Evolutionary conservation across 1,139 yeast species (phyloP).

Genomic region (Yamadazyma mexicana): DNA sequence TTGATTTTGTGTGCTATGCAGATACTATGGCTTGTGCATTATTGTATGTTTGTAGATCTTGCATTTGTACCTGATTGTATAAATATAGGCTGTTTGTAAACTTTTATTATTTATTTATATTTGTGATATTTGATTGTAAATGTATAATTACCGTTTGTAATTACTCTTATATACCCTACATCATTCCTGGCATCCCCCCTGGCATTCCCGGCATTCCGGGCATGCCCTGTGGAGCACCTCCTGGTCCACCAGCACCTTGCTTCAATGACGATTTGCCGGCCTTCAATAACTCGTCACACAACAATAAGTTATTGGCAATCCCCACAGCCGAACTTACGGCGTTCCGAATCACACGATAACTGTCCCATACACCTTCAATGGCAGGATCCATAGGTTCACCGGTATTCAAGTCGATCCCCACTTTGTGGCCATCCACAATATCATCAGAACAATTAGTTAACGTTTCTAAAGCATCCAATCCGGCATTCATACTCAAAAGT

Average conservation of each 20-base stretch:
- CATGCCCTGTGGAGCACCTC: slow-evolving; percentile 12
- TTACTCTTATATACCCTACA: slow-evolving; percentile 3
- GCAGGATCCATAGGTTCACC: slow-evolving; percentile 98
- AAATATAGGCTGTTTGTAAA: no score
- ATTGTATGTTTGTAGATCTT: no score
- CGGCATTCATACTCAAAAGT: slow-evolving; percentile 89
- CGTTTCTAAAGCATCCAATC: slow-evolving; percentile 89
- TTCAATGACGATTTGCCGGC: slow-evolving; percentile 94
- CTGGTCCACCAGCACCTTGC: slow-evolving; percentile 25
- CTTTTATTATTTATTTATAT: no score
- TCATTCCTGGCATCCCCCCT: slow-evolving; percentile 25
- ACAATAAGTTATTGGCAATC: slow-evolving; percentile 84
- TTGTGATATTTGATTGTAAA: no score
- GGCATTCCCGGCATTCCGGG: slow-evolving; percentile 17
- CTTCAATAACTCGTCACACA: slow-evolving; percentile 94
- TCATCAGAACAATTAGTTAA: slow-evolving; percentile 90
- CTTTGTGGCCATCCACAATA: slow-evolving; percentile 74
- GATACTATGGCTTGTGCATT: no score
- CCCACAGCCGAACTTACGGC: slow-evolving; percentile 93
- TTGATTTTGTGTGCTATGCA: no score
- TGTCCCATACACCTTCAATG: slow-evolving; percentile 95
- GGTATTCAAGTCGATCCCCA: slow-evolving; percentile 85
- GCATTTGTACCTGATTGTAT: no score
- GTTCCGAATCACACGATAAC: slow-evolving; percentile 89
- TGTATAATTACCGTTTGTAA: no score